Evolutionary conservation across 495 filamentous ascomycete species (phyloP).

Genomic region (Penicillium mononematosum): DNA sequence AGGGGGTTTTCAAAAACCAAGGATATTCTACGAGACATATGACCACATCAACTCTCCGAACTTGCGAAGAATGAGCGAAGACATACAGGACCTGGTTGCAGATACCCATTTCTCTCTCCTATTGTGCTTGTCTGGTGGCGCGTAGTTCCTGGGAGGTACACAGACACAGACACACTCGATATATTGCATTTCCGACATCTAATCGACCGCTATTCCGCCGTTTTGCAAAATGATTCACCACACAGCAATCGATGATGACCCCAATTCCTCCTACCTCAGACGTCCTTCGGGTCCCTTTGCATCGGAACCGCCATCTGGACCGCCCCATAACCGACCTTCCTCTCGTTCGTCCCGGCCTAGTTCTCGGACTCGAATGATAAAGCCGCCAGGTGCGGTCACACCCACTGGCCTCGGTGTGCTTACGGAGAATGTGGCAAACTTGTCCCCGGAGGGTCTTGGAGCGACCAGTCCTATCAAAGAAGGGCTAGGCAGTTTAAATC

Average conservation of each 20-base stretch:
- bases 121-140: slow-evolving; percentile 2
- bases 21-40: slow-evolving; percentile 8
- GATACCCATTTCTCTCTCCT: slow-evolving; percentile 6
- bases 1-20: slow-evolving; percentile 1
- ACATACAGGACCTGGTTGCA: slow-evolving; percentile 5
- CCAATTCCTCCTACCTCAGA: slow-evolving; percentile 24
- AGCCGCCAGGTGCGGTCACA: slow-evolving; percentile 18
- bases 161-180: neutral
- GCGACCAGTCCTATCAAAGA: slow-evolving; percentile 54
- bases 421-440: slow-evolving; percentile 19
- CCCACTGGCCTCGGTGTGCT: slow-evolving; percentile 24
- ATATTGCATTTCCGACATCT: slow-evolving; percentile 16
- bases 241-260: slow-evolving; percentile 30
- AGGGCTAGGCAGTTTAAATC: slow-evolving; percentile 70
- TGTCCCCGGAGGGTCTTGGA: slow-evolving; percentile 16
- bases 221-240: slow-evolving; percentile 29
- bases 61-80: slow-evolving; percentile 21
- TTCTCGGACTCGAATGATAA: slow-evolving; percentile 25
- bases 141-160: slow-evolving; percentile 5
- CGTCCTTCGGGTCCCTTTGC: slow-evolving; percentile 23
- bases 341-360: slow-evolving; percentile 27
- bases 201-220: neutral
- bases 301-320: slow-evolving; percentile 15
- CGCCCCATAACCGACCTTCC: slow-evolving; percentile 19
- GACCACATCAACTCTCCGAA: neutral